Percentiles rank a stretch among this genome's conserved stretches.
phyloP scores from a whole-genome alignment of 164 flowering plant species.

The Dillenia suffruticosa region DNA sequence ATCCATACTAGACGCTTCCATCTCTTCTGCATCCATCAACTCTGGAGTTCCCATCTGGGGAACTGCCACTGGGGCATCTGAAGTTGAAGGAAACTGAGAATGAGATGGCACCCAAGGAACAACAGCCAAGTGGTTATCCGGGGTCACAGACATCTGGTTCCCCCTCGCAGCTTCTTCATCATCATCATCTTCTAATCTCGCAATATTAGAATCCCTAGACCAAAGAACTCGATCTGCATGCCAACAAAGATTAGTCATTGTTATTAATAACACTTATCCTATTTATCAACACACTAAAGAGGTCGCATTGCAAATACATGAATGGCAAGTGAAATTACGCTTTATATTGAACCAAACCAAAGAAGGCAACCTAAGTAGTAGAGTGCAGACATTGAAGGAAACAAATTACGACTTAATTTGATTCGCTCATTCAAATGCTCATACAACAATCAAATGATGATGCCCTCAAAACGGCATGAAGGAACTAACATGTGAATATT shows the following conservation, averaged over 20 bases:
- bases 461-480: no score
- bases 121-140: slow-evolving; percentile 36
- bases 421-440: no score
- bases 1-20: slow-evolving; percentile 40
- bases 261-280: no score
- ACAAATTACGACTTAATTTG: no score
- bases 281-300: no score
- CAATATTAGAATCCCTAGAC: slow-evolving; percentile 9
- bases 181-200: slow-evolving; percentile 9
- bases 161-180: slow-evolving; percentile 7
- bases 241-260: not conserved
- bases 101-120: slow-evolving; percentile 60
- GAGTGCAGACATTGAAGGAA: no score
- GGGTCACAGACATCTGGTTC: not conserved
- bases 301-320: no score
- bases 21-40: slow-evolving; percentile 51
- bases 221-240: slow-evolving; percentile 29
- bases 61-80: not conserved
- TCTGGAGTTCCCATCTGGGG: slow-evolving; percentile 15
- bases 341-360: no score
- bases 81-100: slow-evolving; percentile 17
- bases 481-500: no score
- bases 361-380: no score
- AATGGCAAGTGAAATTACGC: no score
- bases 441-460: no score